Evolutionary conservation across 371 early-diverging fungal genomes (phyloP), one percentile per base, ranked within the genome.

Genomic region (Dentiscutata heterogama): DNA sequence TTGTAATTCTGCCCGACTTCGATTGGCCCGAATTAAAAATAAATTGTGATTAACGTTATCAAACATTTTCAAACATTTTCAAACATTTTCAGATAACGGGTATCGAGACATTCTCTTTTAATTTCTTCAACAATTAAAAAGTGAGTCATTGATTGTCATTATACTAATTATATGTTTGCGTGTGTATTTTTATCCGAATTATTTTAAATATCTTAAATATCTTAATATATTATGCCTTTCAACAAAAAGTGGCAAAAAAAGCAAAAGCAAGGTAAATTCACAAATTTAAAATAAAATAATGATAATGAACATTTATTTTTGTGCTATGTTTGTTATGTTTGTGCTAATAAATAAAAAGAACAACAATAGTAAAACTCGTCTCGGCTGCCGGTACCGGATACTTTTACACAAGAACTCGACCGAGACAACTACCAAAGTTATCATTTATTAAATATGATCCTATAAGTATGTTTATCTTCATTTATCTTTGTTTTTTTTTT

Each of bases 381-480:
- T 94, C 94, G 60, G 89, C 93, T 22, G 96, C 95, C 53, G 93
- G 94, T 71, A 96, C 96, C 7, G 96, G 96, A 29, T 95, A 87
- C 87, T 95, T 94, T 82, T 95, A 95, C 83, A 91, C 94, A 29
- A 93, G 93, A 83, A 88, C 89, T 74, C 90, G 96, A 56, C 95
- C 95, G 73, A 90, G 95, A 85, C 89, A 91, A 63, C 88, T 91
- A 18, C 90, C 95, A 50, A 94, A 94, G 84, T 85, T 96, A 67
- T 92, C 94, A 35, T 89, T 93, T 89, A 93, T 95, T 92, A 96
- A 96, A 88, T 94, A 90, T 81, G 96, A 96, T 87, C 96, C 96
- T 61, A 86, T 88, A 84, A 92, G 94, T 93, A 89, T 35, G 83
- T 77, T 27, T 3, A 35, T 11, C 39, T 77, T 46, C 11, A 56